Base-by-base conservation (phyloP, 441 rosid species). In the Jatropha podagrica region DNA sequence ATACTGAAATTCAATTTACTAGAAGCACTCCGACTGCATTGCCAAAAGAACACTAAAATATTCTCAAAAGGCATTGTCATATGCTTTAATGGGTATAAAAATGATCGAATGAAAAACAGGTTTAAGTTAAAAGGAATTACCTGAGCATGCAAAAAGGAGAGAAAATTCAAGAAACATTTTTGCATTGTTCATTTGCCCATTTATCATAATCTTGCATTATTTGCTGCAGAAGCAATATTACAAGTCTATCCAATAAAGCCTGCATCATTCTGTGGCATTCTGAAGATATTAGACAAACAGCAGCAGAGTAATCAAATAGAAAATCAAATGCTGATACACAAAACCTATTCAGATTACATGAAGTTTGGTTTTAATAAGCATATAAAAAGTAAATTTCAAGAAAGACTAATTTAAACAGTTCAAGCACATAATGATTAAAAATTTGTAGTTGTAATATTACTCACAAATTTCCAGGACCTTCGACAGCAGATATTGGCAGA, bases 381-480 rank as follows among this genome's bases (percentile, higher is more conserved):
- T 32, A 32, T 32, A 32, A 32, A 32, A 32, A 32, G 23, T 10
- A 32, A 27, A 46, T 59, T 71, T 59, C 27, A 23, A 48, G 60
- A 65, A 66, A 59, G 27, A 63, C 2, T 11, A 37, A 48, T 48
- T 17, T 49, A 73, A 67, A 65, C 41, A 54, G 46, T 60, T 59
- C 48, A 26, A 49, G 54, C 61, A 51, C 23, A 48, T 73, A 61
- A 42, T 32, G 61, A 11, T 51, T 37, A 1, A 58, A 76, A 68
- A 4, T 0, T 52, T 61, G 46, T 59, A 66, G 77, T 23, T n/a
- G 40, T 46, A 4, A 37, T 44, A 74, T 20, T 64, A 85, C 97
- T 88, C 87, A 91, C 96, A 85, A 71, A 82, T 93, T 93, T 80
- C 97, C 97, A 40, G 96, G 96, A 69, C 76, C 77, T 80, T 93